Base-by-base conservation (phyloP, 1,284 basidiomycete genomes). In the Pascua guehoae region DNA sequence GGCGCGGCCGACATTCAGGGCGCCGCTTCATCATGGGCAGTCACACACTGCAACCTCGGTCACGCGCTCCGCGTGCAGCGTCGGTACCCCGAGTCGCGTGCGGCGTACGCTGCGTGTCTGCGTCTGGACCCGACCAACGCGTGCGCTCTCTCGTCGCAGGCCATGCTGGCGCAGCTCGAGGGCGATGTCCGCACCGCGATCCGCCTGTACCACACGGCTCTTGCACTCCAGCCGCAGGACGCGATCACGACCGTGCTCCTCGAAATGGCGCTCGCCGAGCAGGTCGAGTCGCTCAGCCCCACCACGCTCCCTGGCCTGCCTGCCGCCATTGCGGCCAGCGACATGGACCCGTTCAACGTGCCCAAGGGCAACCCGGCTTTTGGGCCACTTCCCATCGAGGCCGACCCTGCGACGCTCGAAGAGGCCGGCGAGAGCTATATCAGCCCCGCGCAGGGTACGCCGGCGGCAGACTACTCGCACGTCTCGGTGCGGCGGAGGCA, bases 1-100 rank as follows among this genome's bases (percentile, higher is more conserved):
- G 80, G 87, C 18, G 91, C 88, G 1, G 81, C 86, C 62, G 84
- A 88, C 4, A 88, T 91, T 12, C 91, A 97, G 74, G 87, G 87
- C 48, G 88, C 89, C 0, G 85, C 89, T 55, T 81, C 82, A 15
- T 84, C 87, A 0, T 98, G 95, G 93, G 83, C 86, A 0, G 85
- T 87, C 11, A 92, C 91, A 0, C 91, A 91, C 72, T 81, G 96
- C 57, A 97, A 96, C 71, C 83, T 96, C 11, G 92, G 90, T 8
- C 94, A 94, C 42, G 87, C 88, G 53, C 85, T 85, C 64, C 84
- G 92, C 15, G 89, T 89, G 71, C 78, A 88, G 9, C 84, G 83
- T 88, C 90, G 62, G 37, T 82, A 86, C 51, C 80, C 84, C 36
- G 85, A 88, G 54, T 89, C 93, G 2, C 83, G 84, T 63, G 73